Base-by-base conservation (phyloP, 2,329 filamentous ascomycete genomes). In the Claviceps sp. region DNA sequence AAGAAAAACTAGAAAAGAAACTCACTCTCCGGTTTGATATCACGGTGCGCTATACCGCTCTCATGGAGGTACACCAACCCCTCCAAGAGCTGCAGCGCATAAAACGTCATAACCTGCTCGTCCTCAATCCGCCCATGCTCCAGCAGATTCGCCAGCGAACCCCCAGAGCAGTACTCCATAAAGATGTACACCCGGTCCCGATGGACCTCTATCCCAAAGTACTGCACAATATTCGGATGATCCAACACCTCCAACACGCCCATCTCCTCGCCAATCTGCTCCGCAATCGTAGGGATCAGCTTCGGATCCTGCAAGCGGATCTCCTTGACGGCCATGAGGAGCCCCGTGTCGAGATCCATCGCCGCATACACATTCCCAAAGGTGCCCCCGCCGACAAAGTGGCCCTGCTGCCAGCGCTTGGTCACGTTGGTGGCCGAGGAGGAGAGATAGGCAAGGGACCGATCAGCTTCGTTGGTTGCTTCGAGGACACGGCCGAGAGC, bases 111-210 rank as follows among this genome's bases (percentile, higher is more conserved):
- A 55, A 97, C 90, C 52, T 90, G 93, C 66, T 98, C 93, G 63
- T 97, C 94, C 71, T 96, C 93, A 56, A 98, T 96, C 42, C 93
- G 86, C 13, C 93, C 93, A 63, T 98, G 91, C 66, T 98, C 93
- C 43, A 98, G 75, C 50, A 98, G 72, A 49, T 80, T 86, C 43
- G 93, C 90, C 47, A 98, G 75, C 16, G 91, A 97, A 20, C 93
- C 93, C 49, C 93, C 91, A 4, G 89, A 94, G 67, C 93, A 98
- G 68, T 95, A 97, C 68, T 98, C 93, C 93, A 98, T 98, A 66
- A 98, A 98, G 59, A 98, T 96, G 68, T 97, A 98, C n/a, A 98
- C 93, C 64, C 95, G 93, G 74, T 98, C 93, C 56, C 93, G 82
- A 68, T 98, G 93, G 2, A 96, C 93, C 67, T 98, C 93, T 62